Evolutionary conservation across 495 filamentous ascomycete species (phyloP).

Genomic region (Aspergillus kassunensis): DNA sequence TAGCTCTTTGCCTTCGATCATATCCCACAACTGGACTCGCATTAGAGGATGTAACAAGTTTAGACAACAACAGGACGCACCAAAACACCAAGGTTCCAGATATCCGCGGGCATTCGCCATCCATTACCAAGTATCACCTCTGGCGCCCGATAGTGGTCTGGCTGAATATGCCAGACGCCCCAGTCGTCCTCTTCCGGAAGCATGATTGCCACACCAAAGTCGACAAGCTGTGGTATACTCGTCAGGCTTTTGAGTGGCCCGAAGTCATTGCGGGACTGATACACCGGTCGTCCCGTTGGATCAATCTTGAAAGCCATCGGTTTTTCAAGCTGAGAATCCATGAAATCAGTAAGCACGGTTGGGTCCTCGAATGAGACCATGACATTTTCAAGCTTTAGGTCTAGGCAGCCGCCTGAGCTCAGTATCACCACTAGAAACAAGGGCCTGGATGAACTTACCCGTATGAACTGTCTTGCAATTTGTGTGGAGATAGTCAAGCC

Average conservation of each 20-base stretch:
- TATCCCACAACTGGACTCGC: conserved; percentile 44
- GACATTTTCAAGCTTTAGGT: conserved; percentile 48
- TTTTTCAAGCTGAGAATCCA: conserved; percentile 30
- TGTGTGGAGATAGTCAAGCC: conserved; percentile 44
- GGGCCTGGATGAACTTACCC: conserved; percentile 23
- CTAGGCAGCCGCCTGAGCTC: conserved; percentile 27
- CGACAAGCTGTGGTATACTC: conserved; percentile 66
- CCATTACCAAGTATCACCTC: conserved; percentile 43
- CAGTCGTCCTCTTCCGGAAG: conserved; percentile 33
- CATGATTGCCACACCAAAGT: conserved; percentile 83
- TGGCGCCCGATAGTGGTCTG: conserved; percentile 43
- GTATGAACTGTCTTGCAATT: conserved; percentile 36
- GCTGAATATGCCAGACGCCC: conserved; percentile 41
- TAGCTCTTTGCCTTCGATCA: conserved; percentile 46
- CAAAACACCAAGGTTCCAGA: conserved; percentile 48
- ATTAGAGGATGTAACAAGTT: conserved; percentile 26
- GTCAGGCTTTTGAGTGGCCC: conserved; percentile 32
- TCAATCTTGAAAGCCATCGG: conserved; percentile 41
- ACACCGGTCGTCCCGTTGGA: conserved; percentile 29
- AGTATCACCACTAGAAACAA: conserved; percentile 22
- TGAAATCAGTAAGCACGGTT: conserved; percentile 38
- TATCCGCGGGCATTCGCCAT: conserved; percentile 41
- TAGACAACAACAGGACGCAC: conserved; percentile 30
- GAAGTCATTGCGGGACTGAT: conserved; percentile 40
- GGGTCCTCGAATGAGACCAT: conserved; percentile 43